phyloP scores from a whole-genome alignment of 139 green algal species.

The Chlamydomonas urium region DNA sequence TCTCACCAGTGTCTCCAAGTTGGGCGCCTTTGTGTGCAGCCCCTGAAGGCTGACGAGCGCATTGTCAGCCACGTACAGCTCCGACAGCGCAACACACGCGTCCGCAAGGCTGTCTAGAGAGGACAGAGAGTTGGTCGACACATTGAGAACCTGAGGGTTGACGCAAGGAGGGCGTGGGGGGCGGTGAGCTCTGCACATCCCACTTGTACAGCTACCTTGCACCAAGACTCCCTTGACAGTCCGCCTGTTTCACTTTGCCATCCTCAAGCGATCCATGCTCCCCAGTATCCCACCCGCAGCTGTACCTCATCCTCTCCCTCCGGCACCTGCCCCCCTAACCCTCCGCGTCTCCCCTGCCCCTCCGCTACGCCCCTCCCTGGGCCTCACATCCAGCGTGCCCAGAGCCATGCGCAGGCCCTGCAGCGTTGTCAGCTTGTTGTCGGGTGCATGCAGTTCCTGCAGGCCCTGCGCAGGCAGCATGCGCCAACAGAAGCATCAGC shows the following conservation, averaged over 20 bases:
- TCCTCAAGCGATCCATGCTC: too few species aligned
- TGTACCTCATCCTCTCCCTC: too few species aligned
- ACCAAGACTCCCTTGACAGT: too few species aligned
- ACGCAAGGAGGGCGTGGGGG: too few species aligned
- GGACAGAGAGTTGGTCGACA: conserved; percentile 27
- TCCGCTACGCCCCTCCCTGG: background rate
- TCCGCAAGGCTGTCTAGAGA: conserved; percentile 20
- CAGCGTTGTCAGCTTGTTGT: conserved; percentile 33
- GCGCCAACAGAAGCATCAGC: too few species aligned
- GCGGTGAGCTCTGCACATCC: too few species aligned
- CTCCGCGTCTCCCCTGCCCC: too few species aligned
- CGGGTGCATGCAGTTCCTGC: conserved; percentile 27
- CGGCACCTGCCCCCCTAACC: too few species aligned
- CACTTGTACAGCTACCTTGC: too few species aligned
- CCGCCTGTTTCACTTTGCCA: too few species aligned
- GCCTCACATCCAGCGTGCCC: conserved; percentile 21
- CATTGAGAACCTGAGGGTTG: conserved; percentile 29
- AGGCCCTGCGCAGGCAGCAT: too few species aligned
- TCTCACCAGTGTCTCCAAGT: conserved; percentile 35
- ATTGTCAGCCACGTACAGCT: conserved; percentile 37
- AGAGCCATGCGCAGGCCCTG: conserved; percentile 25
- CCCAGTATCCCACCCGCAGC: too few species aligned
- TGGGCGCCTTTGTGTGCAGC: conserved; percentile 15
- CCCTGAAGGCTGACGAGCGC: conserved; percentile 5
- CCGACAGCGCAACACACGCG: conserved; percentile 21